Percentiles rank a stretch among this genome's conserved stretches.
Evolutionary conservation across 805 yeast species (phyloP).

Genomic region (Ogataea trehaloabstinens): DNA sequence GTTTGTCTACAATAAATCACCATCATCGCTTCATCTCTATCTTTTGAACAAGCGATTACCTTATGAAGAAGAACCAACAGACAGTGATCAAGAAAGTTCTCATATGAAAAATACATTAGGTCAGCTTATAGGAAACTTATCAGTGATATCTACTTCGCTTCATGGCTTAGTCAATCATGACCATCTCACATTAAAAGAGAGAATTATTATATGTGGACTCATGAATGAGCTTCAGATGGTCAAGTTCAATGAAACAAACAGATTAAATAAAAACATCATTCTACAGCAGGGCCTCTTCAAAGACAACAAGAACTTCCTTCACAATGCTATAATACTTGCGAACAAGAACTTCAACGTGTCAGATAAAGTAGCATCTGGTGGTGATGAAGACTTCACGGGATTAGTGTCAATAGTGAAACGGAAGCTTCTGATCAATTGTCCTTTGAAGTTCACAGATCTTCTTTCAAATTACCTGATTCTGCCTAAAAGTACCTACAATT

Average conservation of each 20-base stretch:
- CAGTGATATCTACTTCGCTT: conserved; percentile 24
- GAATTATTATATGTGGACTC: conserved; percentile 29
- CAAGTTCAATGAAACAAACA: conserved; percentile 29
- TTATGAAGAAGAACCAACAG: conserved; percentile 13
- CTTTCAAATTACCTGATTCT: conserved; percentile 45
- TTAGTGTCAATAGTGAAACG: conserved; percentile 45
- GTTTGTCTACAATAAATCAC: conserved; percentile 37
- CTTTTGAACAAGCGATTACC: conserved; percentile 30
- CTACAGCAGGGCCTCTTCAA: conserved; percentile 27
- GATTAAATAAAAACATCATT: conserved; percentile 19
- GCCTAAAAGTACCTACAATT: conserved; percentile 39
- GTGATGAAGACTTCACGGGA: conserved; percentile 26
- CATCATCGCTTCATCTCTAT: conserved; percentile 37
- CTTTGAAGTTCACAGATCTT: conserved; percentile 46
- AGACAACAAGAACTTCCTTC: conserved; percentile 42
- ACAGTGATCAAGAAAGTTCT: not conserved
- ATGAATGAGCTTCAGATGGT: conserved; percentile 33
- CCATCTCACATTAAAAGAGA: conserved; percentile 22
- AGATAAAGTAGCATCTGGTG: conserved; percentile 20
- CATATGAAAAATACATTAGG: conserved; percentile 18
- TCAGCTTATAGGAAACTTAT: conserved; percentile 23
- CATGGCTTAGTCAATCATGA: conserved; percentile 17
- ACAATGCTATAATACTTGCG: conserved; percentile 51
- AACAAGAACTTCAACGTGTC: conserved; percentile 39
- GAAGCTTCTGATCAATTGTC: conserved; percentile 48